Evolutionary conservation across 2,329 filamentous ascomycete species (phyloP), one percentile per base, ranked within the genome.

Genomic region (Plectosphaerella sp.): DNA sequence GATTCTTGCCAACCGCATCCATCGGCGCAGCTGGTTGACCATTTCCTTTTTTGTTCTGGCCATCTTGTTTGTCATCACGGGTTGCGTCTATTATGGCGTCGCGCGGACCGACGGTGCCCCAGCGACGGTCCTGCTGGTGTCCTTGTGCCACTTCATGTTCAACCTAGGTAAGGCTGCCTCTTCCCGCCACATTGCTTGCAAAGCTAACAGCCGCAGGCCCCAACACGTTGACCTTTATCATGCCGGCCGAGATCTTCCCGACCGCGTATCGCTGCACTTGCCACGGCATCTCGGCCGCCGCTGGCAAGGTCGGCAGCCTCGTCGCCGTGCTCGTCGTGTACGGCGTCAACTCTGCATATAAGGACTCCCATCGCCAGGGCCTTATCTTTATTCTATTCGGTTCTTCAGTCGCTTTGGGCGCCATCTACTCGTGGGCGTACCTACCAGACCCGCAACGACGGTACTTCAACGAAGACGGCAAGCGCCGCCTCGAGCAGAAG

Each of bases 211-310:
- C 47, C 18, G 4, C 48, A 76, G 77, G 82, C 11, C 80, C 81
- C 42, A 85, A 85, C 58, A 81, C 79, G 0, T 74, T 84, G 11
- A 86, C 82, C 0, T 85, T 86, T 59, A 79, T 86, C 50, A 77
- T 86, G 15, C 82, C 83, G 1, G 82, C 80, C 42, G 83, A 87
- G 61, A 77, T 84, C 42, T 87, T 87, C 61, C 82, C 82, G 0
- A 86, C 83, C 2, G 75, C 77, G 56, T 86, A 84, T 58, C 77
- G 83, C 41, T 82, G 77, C 48, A 83, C 82, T 0, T 84, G 80
- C 53, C 81, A 84, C 59, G 82, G 81, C 22, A 80, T 85, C 49
- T 82, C 81, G 0, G 82, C 82, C 0, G 82, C 82, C 0, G 75
- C 76, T 1, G 82, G 82, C 11, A 85, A 85, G 59, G 64, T 81